These are phyloP conservation scores for Dendrobium huoshanense DNA, from an alignment of 106 monocot genomes.

Conservation along the genomic window DNA sequence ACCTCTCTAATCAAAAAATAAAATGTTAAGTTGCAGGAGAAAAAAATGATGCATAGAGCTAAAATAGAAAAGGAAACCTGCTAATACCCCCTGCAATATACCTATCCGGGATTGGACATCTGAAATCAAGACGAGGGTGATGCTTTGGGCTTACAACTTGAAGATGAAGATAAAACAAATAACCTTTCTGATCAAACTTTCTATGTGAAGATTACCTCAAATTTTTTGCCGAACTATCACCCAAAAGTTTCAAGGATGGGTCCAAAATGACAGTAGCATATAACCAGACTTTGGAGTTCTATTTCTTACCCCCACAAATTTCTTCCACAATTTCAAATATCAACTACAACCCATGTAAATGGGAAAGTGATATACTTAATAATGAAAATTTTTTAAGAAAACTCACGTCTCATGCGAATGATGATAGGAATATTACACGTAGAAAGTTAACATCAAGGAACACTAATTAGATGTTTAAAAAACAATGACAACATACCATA, in stretches of 20 bases:
- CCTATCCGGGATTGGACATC: constrained; percentile 16
- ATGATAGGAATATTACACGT: background rate
- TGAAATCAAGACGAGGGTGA: constrained; percentile 6
- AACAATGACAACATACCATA: background rate
- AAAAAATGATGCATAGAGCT: constrained; percentile 15
- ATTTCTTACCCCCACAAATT: constrained; percentile 4
- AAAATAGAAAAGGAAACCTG: constrained; percentile 25
- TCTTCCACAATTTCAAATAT: background rate
- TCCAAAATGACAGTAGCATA: background rate
- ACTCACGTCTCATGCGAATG: background rate
- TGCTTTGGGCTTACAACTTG: constrained; percentile 4
- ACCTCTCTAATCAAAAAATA: constrained; percentile 31
- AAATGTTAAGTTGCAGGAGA: constrained; percentile 30
- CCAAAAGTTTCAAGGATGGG: background rate
- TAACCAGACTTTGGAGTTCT: background rate
- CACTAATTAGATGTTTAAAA: background rate
- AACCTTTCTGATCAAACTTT: background rate
- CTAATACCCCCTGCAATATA: constrained; percentile 24
- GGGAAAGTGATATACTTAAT: background rate
- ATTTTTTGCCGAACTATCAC: constrained; percentile 1
- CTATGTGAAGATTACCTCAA: background rate
- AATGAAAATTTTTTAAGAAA: background rate
- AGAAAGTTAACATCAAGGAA: background rate
- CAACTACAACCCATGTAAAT: background rate
- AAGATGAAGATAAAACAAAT: background rate